phyloP scores from a whole-genome alignment of 2,329 filamentous ascomycete genomes.

The Trichoderma afroharzianum region DNA sequence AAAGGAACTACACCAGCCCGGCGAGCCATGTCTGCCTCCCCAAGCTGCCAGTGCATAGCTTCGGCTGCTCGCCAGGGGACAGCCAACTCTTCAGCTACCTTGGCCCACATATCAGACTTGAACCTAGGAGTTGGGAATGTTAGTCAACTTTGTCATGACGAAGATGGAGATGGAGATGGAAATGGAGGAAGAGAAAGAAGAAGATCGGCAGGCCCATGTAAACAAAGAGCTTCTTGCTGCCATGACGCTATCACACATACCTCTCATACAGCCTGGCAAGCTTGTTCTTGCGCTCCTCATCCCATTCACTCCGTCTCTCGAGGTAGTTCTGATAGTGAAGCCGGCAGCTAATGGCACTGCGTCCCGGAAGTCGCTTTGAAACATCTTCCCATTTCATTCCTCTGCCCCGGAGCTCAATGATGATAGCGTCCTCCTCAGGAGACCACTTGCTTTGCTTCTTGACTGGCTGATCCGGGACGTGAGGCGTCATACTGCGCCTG shows the following conservation, averaged over 20 bases:
- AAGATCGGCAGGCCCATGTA: neutral
- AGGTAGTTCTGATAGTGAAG: constrained; percentile 97
- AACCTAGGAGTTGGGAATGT: constrained; percentile 57
- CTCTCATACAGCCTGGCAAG: constrained; percentile 91
- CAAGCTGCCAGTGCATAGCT: constrained; percentile 97
- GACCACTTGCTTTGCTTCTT: constrained; percentile 99
- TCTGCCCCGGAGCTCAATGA: constrained; percentile 83
- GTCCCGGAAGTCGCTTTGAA: constrained; percentile 81
- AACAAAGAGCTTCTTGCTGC: neutral
- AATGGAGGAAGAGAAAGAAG: too few relatives aligned
- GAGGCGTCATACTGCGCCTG: constrained; percentile 39
- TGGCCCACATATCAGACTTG: constrained; percentile 97
- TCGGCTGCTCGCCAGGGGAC: constrained; percentile 94
- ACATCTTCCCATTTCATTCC: constrained; percentile 99
- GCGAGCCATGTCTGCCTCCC: constrained; percentile 88
- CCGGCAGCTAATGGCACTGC: constrained; percentile 90
- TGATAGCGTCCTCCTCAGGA: constrained; percentile 84
- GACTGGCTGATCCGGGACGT: constrained; percentile 64
- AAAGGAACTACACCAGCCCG: constrained; percentile 89
- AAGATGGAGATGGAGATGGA: neutral
- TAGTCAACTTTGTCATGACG: neutral
- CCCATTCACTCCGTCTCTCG: constrained; percentile 89
- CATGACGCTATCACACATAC: constrained; percentile 47
- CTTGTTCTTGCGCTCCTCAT: constrained; percentile 97
- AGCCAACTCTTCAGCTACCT: constrained; percentile 90